Evolutionary conservation across 306 rosid genomes (phyloP).

Genomic region (Lablab purpureus): DNA sequence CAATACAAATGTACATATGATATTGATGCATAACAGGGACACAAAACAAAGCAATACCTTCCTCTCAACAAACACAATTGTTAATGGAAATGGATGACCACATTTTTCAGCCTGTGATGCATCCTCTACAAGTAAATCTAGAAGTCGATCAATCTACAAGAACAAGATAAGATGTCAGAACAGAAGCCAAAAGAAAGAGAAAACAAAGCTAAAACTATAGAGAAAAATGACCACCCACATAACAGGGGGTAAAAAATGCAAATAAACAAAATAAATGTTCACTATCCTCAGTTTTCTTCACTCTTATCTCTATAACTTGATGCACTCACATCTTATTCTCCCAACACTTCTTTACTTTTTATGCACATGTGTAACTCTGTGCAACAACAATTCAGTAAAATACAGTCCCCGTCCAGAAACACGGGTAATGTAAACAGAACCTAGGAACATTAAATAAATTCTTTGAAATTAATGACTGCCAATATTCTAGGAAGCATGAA

Average conservation of each 20-base stretch:
- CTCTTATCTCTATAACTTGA: conserved; percentile 1
- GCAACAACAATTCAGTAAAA: neutral
- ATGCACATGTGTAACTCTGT: neutral
- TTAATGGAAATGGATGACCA: conserved; percentile 77
- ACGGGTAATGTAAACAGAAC: neutral
- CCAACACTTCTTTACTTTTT: neutral
- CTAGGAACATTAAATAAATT: neutral
- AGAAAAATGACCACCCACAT: conserved; percentile 1
- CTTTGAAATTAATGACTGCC: conserved; percentile 12
- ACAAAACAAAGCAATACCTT: conserved; percentile 59
- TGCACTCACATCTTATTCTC: conserved; percentile 2
- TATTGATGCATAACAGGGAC: conserved; percentile 18
- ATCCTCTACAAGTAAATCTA: conserved; percentile 82
- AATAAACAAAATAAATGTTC: conserved; percentile 19
- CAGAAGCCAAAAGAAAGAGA: conserved; percentile 35
- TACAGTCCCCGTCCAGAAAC: conserved; percentile 3
- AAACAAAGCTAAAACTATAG: neutral
- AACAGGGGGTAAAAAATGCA: neutral
- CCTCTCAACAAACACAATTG: conserved; percentile 90
- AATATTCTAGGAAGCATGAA: conserved; percentile 27
- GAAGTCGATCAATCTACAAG: conserved; percentile 80
- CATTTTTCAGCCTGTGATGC: conserved; percentile 73
- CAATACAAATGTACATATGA: conserved; percentile 19
- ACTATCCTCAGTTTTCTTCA: conserved; percentile 5
- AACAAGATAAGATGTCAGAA: conserved; percentile 36